Percentiles rank a stretch among this genome's conserved stretches.
These are phyloP conservation scores for Tolypocladium endophyticum DNA, from an alignment of 2,329 filamentous ascomycete species.

Conservation along the genomic window DNA sequence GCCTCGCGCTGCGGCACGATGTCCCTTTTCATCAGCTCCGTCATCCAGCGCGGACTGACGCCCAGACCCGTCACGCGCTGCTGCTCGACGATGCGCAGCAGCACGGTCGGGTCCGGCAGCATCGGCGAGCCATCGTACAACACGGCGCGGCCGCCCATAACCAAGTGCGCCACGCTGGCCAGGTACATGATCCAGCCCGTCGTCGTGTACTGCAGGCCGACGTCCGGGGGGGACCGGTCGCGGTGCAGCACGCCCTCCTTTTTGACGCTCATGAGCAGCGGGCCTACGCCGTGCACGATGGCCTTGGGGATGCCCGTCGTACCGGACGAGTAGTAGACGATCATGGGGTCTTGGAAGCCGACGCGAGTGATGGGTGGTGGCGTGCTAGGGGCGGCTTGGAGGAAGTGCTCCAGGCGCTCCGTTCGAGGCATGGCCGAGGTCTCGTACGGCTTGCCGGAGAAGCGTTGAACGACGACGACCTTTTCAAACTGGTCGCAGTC, in stretches of 20 bases:
- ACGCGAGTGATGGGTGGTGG: constrained; percentile 47
- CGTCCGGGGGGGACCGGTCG: constrained; percentile 24
- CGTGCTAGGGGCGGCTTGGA: constrained; percentile 19
- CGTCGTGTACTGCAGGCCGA: constrained; percentile 48
- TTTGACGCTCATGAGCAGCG: constrained; percentile 39
- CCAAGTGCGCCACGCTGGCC: constrained; percentile 43
- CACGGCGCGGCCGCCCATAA: constrained; percentile 50
- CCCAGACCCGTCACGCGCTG: constrained; percentile 64
- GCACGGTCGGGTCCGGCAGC: constrained; percentile 52
- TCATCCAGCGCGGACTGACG: constrained; percentile 65
- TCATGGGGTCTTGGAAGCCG: constrained; percentile 62
- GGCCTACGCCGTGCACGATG: constrained; percentile 69
- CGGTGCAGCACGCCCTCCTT: constrained; percentile 52
- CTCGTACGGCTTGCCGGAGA: constrained; percentile 44
- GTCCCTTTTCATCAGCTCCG: constrained; percentile 56
- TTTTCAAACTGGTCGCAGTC: constrained; percentile 49
- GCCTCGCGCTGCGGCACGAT: constrained; percentile 51
- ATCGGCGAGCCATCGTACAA: constrained; percentile 83
- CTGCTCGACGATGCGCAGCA: constrained; percentile 51
- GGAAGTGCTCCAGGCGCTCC: constrained; percentile 34
- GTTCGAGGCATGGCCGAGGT: constrained; percentile 39
- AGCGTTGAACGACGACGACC: constrained; percentile 57
- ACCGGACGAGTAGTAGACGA: constrained; percentile 70
- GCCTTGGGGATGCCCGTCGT: constrained; percentile 80
- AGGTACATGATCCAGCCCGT: constrained; percentile 90